phyloP scores from a whole-genome alignment of 1,284 basidiomycete genomes.

The Fomitopsis palustris region DNA sequence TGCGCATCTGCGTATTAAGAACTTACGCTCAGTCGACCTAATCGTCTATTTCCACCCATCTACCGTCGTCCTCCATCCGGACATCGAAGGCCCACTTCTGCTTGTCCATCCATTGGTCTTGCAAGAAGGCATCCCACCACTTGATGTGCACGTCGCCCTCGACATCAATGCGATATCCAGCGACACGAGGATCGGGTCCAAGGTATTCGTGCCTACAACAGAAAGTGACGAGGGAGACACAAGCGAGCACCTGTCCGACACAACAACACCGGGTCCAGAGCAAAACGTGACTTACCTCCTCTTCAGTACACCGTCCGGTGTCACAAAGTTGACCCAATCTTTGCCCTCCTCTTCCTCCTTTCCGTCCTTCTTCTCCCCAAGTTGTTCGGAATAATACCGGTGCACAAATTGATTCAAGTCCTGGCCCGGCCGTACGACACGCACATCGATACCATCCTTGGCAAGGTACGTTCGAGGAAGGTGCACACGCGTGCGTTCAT shows the following conservation, averaged over 20 bases:
- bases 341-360: constrained; percentile 1
- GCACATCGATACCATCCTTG: constrained; percentile 33
- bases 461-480: constrained; percentile 38
- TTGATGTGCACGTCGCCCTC: constrained; percentile 37
- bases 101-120: constrained; percentile 41
- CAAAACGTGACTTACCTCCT: constrained; percentile 25
- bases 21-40: neutral
- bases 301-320: constrained; percentile 30
- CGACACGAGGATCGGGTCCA: constrained; percentile 40
- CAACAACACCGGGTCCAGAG: neutral
- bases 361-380: constrained; percentile 9
- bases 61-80: constrained; percentile 26
- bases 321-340: constrained; percentile 35
- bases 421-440: constrained; percentile 26
- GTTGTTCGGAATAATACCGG: constrained; percentile 31
- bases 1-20: too few species aligned
- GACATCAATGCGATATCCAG: constrained; percentile 36
- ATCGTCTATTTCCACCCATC: constrained; percentile 25
- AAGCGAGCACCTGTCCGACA: constrained; percentile 7
- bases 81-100: constrained; percentile 39
- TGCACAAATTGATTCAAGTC: constrained; percentile 40
- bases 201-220: constrained; percentile 38
- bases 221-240: neutral
- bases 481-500: constrained; percentile 29
- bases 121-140: constrained; percentile 42